These are phyloP conservation scores for Sporisorium scitamineum DNA, from an alignment of 1,284 basidiomycete species.

Conservation along the genomic window DNA sequence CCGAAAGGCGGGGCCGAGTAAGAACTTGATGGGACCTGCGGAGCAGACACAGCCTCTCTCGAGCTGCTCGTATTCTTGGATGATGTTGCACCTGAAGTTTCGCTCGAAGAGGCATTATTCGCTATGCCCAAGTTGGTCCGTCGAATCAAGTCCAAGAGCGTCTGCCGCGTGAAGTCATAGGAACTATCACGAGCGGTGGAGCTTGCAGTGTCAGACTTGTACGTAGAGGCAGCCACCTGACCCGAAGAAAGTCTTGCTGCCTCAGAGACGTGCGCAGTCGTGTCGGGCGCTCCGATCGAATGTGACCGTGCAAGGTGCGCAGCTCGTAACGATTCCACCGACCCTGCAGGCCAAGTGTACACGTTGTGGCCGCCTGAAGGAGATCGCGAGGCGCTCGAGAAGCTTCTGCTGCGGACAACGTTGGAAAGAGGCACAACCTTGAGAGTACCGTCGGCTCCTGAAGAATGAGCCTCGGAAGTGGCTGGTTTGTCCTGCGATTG, in stretches of 20 bases:
- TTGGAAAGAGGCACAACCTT: slow-evolving; percentile 21
- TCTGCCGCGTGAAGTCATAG: slow-evolving; percentile 31
- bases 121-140: slow-evolving; percentile 26
- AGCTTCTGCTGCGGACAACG: slow-evolving; percentile 23
- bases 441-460: background rate
- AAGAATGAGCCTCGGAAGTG: background rate
- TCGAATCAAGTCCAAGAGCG: slow-evolving; percentile 31
- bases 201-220: background rate
- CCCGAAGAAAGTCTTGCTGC: background rate
- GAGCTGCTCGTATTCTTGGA: background rate
- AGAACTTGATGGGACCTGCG: background rate
- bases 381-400: slow-evolving; percentile 12
- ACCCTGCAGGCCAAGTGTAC: background rate
- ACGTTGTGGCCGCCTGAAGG: background rate
- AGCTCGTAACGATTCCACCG: background rate
- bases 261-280: background rate
- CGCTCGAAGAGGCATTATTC: background rate
- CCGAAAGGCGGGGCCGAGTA: background rate
- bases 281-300: background rate
- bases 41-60: background rate
- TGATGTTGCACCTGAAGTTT: background rate
- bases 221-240: background rate
- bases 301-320: background rate
- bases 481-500: background rate
- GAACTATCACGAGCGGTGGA: background rate